Percentiles rank a stretch among this genome's conserved stretches.
Conservation (phyloP, 441 rosid genomes). For the Rhodomyrtus psidioides region DNA sequence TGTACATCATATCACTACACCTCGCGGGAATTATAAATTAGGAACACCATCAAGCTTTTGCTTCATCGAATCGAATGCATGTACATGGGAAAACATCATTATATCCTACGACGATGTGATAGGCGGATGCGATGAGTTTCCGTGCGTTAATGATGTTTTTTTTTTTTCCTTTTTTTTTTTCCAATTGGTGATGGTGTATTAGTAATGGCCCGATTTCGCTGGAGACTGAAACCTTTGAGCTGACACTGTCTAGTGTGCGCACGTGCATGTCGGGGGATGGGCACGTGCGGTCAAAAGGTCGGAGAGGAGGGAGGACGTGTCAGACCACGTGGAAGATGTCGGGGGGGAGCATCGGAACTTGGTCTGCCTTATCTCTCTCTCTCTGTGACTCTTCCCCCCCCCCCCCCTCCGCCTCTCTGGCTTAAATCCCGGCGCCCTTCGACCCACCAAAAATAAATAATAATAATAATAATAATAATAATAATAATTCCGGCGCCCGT, state of each 20-base stretch:
- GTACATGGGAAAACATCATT: neutral
- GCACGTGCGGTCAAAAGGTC: slow-evolving; percentile 49
- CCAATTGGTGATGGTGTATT: neutral
- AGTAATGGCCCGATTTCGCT: neutral
- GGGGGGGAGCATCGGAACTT: slow-evolving; percentile 46
- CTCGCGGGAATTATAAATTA: neutral
- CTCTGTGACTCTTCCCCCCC: neutral
- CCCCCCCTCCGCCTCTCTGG: neutral
- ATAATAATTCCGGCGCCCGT: neutral
- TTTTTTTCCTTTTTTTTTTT: too few relatives aligned
- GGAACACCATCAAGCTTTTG: neutral
- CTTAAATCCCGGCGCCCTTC: neutral
- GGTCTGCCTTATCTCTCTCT: slow-evolving; percentile 36
- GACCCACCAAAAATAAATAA: too few relatives aligned
- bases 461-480: too few relatives aligned
- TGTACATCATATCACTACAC: neutral
- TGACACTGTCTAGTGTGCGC: neutral
- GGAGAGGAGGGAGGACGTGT: slow-evolving; percentile 18
- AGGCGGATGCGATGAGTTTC: neutral
- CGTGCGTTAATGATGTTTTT: neutral
- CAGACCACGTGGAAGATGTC: slow-evolving; percentile 51
- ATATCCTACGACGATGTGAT: neutral
- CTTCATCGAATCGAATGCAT: neutral
- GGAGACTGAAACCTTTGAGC: neutral
- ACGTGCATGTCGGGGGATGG: neutral